Evolutionary conservation across 257 asterid genomes (phyloP).

Genomic region (Striga asiatica): DNA sequence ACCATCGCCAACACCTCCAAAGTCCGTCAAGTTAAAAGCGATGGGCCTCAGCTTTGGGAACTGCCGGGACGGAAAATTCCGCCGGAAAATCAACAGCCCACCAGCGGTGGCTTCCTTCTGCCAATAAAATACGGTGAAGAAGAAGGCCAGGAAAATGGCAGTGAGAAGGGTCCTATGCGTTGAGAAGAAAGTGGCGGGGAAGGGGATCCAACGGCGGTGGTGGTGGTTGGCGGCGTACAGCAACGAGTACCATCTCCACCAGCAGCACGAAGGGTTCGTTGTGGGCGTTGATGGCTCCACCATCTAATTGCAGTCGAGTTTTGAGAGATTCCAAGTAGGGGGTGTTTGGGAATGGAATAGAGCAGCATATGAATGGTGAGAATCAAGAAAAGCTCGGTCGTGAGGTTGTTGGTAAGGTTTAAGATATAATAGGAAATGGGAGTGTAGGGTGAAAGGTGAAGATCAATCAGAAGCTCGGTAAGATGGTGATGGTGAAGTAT

Average conservation of each 20-base stretch:
- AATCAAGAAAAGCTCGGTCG: background rate
- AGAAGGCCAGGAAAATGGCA: constrained; percentile 26
- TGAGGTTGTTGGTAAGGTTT: background rate
- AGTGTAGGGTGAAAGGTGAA: constrained; percentile 30
- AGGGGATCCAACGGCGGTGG: constrained; percentile 37
- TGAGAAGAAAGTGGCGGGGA: constrained; percentile 20
- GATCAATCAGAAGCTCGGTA: constrained; percentile 25
- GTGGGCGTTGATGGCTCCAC: constrained; percentile 36
- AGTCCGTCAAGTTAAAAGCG: constrained; percentile 59
- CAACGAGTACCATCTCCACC: constrained; percentile 25
- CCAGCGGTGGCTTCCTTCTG: constrained; percentile 34
- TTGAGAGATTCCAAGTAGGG: background rate
- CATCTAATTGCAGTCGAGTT: constrained; percentile 25
- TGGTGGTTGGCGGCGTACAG: constrained; percentile 17
- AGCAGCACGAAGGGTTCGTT: constrained; percentile 27
- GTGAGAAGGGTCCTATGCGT: constrained; percentile 32
- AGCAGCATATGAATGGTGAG: constrained; percentile 16
- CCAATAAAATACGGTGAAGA: constrained; percentile 36
- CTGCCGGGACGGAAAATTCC: constrained; percentile 21
- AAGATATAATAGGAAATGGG: background rate
- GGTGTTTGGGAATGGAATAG: constrained; percentile 1
- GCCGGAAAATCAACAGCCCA: constrained; percentile 28
- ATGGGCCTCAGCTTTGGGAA: constrained; percentile 43
- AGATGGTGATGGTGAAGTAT: constrained; percentile 30
- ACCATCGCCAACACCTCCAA: constrained; percentile 82